Evolutionary conservation across 345 rosid species (phyloP).

Genomic region (Gossypium sturtianum): DNA sequence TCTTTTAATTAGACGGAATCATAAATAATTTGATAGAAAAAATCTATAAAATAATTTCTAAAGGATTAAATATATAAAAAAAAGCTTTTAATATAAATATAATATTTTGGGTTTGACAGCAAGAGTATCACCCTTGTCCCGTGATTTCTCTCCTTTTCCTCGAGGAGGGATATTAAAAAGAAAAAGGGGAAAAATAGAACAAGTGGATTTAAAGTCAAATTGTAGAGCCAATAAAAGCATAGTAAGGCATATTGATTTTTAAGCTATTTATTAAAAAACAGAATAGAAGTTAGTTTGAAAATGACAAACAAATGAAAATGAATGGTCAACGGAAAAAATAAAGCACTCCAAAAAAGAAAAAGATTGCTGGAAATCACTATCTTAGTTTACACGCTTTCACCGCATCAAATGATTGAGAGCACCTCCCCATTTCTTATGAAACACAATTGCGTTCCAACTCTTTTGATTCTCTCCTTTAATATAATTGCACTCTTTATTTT

Average conservation of each 20-base stretch:
- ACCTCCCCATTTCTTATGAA: not conserved
- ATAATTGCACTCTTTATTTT: not conserved
- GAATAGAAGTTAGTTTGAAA: not conserved
- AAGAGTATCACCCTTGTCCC: too few species aligned
- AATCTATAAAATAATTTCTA: too few species aligned
- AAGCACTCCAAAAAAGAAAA: not conserved
- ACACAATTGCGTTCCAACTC: not conserved
- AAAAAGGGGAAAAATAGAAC: not conserved
- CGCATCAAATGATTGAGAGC: not conserved
- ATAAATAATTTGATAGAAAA: too few species aligned
- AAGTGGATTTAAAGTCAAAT: not conserved
- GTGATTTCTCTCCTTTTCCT: too few species aligned
- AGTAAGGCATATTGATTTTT: not conserved
- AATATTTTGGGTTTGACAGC: too few species aligned
- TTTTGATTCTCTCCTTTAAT: not conserved
- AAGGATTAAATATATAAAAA: too few species aligned
- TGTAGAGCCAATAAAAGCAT: not conserved
- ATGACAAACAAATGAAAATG: not conserved
- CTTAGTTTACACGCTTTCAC: not conserved
- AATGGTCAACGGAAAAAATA: not conserved
- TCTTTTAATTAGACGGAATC: rapidly evolving
- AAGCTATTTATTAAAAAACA: not conserved
- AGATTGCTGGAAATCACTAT: not conserved
- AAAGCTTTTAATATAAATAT: too few species aligned
- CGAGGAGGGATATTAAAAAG: too few species aligned